Percentiles rank a stretch among this genome's conserved stretches.
These are phyloP conservation scores for Sarocladium oryzae DNA, from an alignment of 2,329 filamentous ascomycete species.

Conservation along the genomic window DNA sequence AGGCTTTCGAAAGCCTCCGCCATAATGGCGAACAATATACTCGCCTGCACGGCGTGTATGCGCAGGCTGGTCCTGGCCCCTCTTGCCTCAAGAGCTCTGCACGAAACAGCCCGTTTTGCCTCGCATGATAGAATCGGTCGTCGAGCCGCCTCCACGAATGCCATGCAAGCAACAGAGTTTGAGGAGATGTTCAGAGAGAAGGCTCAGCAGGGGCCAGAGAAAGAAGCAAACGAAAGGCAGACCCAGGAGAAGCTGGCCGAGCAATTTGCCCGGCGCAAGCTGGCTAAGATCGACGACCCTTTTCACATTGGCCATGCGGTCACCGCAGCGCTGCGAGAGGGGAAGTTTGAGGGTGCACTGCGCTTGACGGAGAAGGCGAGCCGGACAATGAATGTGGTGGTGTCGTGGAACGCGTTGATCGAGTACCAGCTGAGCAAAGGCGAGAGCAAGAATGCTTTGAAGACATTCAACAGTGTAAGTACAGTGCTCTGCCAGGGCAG, in stretches of 20 bases:
- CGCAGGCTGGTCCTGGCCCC: slow-evolving; percentile 14
- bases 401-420: slow-evolving; percentile 86
- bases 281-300: slow-evolving; percentile 62
- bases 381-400: slow-evolving; percentile 52
- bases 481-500: too few species aligned
- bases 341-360: slow-evolving; percentile 60
- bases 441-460: slow-evolving; percentile 59
- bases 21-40: slow-evolving; percentile 21
- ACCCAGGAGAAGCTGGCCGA: not conserved
- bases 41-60: slow-evolving; percentile 21
- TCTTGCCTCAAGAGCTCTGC: not conserved
- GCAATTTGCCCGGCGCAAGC: slow-evolving; percentile 41
- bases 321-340: slow-evolving; percentile 48
- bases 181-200: not conserved
- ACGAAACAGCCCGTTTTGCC: not conserved
- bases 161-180: not conserved
- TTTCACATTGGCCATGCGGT: slow-evolving; percentile 66
- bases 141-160: not conserved
- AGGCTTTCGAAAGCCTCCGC: too few species aligned
- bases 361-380: slow-evolving; percentile 64
- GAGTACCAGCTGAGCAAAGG: slow-evolving; percentile 59
- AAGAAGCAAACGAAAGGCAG: not conserved
- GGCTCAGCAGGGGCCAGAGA: not conserved
- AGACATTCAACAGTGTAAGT: slow-evolving; percentile 79
- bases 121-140: not conserved